Conservation (phyloP, 805 yeast species). For the Zygoascus flipseniorum region DNA sequence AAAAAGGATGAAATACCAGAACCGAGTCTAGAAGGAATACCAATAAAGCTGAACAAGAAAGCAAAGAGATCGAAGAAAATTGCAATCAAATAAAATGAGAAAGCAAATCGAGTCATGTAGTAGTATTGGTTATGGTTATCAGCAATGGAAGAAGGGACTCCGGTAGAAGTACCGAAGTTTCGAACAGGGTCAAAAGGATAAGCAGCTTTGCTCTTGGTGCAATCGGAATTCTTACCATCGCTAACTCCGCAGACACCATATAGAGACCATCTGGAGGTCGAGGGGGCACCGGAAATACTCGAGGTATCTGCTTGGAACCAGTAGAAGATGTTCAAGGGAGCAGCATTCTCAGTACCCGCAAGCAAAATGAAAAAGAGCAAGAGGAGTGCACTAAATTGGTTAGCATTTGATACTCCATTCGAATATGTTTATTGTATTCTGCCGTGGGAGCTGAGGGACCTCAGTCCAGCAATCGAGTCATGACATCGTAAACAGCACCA, state of each 20-base stretch:
- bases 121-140: conserved; percentile 44
- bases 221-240: conserved; percentile 40
- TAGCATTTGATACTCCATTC: not conserved
- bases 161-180: conserved; percentile 50
- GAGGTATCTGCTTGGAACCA: conserved; percentile 75
- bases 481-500: not conserved
- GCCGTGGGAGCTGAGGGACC: no score
- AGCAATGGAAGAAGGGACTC: conserved; percentile 48
- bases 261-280: conserved; percentile 68
- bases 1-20: conserved; percentile 21
- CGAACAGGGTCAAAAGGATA: conserved; percentile 75
- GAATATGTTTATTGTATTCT: not conserved
- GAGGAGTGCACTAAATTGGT: conserved; percentile 34
- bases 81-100: conserved; percentile 54
- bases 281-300: conserved; percentile 35
- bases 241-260: conserved; percentile 54
- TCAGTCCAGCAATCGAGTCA: no score
- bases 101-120: conserved; percentile 60
- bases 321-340: conserved; percentile 58
- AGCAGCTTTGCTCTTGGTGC: conserved; percentile 57
- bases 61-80: conserved; percentile 45
- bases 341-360: conserved; percentile 48
- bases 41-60: conserved; percentile 29
- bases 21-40: conserved; percentile 20
- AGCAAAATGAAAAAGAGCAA: conserved; percentile 56